Evolutionary conservation across 2,329 filamentous ascomycete genomes (phyloP).

Genomic region (Hymenoscyphus fraxineus): DNA sequence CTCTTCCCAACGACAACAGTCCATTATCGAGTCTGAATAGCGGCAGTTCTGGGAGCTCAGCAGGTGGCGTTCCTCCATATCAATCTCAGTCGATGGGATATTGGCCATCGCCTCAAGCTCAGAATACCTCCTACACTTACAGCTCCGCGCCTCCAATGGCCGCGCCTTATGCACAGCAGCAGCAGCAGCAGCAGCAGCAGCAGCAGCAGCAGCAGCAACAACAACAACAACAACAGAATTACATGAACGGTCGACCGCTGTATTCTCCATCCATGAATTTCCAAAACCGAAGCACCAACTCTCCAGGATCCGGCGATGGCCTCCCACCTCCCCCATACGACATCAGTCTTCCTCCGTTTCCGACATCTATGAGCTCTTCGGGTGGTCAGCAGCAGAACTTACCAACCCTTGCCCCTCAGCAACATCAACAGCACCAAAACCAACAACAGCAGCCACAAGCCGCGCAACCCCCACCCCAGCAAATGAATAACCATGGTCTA

Average conservation of each 20-base stretch:
- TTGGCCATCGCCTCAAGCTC: slow-evolving; percentile 47
- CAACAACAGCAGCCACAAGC: slow-evolving; percentile 37
- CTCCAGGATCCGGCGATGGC: slow-evolving; percentile 58
- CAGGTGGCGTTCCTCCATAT: slow-evolving; percentile 54
- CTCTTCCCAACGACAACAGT: slow-evolving; percentile 55
- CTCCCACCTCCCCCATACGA: slow-evolving; percentile 67
- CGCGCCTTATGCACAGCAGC: slow-evolving; percentile 28
- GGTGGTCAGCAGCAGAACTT: slow-evolving; percentile 36
- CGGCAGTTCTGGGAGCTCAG: slow-evolving; percentile 55
- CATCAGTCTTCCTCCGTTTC: slow-evolving; percentile 59
- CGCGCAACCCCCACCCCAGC: slow-evolving; percentile 34
- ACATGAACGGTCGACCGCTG: slow-evolving; percentile 40
- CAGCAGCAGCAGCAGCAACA: slow-evolving; percentile 23
- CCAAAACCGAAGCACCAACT: slow-evolving; percentile 51
- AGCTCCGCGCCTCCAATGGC: slow-evolving; percentile 44
- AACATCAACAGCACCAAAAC: slow-evolving; percentile 34
- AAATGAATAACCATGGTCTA: slow-evolving; percentile 43
- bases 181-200: slow-evolving; percentile 20
- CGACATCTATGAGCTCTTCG: slow-evolving; percentile 52
- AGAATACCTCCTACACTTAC: slow-evolving; percentile 48
- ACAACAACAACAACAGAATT: slow-evolving; percentile 35
- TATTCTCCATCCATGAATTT: slow-evolving; percentile 56
- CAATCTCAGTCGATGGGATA: slow-evolving; percentile 50
- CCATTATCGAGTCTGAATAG: slow-evolving; percentile 59
- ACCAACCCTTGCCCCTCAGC: slow-evolving; percentile 36